Evolutionary conservation across 2,329 filamentous ascomycete species (phyloP).

Genomic region (Chrysoporthe cubensis): DNA sequence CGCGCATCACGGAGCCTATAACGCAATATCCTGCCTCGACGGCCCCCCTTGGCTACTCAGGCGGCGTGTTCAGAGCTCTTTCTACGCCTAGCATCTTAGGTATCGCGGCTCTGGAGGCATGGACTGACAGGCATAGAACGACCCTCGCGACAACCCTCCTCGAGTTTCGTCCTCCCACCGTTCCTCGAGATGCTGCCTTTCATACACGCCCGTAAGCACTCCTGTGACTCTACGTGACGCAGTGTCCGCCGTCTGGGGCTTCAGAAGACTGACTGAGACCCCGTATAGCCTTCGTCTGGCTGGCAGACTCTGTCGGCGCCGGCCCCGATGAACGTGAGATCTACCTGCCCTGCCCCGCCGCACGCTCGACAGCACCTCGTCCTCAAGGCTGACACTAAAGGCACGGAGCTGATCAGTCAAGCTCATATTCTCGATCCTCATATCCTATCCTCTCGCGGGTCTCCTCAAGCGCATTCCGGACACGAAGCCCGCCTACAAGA

Average conservation of each 20-base stretch:
- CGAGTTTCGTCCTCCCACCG: background rate
- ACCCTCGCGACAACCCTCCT: background rate
- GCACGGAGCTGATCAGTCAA: conserved; percentile 69
- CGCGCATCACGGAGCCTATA: background rate
- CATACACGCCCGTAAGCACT: conserved; percentile 39
- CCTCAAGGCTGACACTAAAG: conserved; percentile 6
- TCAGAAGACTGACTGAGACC: conserved; percentile 23
- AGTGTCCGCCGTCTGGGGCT: background rate
- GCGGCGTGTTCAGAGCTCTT: background rate
- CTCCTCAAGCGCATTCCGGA: conserved; percentile 91
- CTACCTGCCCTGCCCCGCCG: background rate
- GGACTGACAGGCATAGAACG: conserved; percentile 18
- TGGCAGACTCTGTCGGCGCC: conserved; percentile 46
- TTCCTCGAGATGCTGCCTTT: conserved; percentile 39
- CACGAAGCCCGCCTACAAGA: conserved; percentile 80
- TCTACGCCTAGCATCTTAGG: background rate
- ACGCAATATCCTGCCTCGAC: background rate
- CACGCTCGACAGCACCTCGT: background rate
- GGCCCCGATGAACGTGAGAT: conserved; percentile 51
- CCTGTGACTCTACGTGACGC: too few relatives aligned
- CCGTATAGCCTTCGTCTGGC: conserved; percentile 47
- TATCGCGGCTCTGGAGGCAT: conserved; percentile 13
- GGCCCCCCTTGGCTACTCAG: background rate
- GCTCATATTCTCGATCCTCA: conserved; percentile 84
- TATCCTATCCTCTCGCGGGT: conserved; percentile 90